Evolutionary conservation across 225 moss, liverwort and hornwort species (phyloP).

Genomic region (Climacium dendroides): DNA sequence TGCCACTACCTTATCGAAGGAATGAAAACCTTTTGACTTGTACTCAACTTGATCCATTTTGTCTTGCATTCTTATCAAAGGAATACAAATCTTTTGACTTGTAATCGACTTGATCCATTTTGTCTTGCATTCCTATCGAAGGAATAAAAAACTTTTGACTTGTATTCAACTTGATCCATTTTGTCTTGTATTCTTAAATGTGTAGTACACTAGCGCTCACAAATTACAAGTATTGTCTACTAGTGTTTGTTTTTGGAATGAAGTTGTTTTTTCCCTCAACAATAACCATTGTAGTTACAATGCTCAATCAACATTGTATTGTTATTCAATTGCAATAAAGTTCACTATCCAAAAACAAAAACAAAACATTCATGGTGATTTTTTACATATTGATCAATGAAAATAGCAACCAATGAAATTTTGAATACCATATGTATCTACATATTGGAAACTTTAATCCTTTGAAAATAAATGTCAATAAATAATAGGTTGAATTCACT

Average conservation of each 20-base stretch:
- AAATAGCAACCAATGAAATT: not conserved
- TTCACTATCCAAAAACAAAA: no score
- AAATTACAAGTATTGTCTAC: no score
- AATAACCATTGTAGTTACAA: no score
- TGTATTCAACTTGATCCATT: not conserved
- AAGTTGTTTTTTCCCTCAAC: not conserved
- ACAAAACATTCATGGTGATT: no score
- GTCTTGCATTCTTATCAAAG: no score
- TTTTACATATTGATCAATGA: not conserved
- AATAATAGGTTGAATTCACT: no score
- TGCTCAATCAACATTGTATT: not conserved
- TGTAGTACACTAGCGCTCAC: no score
- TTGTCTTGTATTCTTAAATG: not conserved
- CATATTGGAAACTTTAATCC: not conserved
- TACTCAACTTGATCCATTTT: not conserved
- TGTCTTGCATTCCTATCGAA: no score
- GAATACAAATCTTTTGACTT: not conserved
- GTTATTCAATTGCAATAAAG: not conserved
- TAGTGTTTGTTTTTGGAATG: not conserved
- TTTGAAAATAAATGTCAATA: not conserved
- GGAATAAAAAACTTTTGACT: no score
- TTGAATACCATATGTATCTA: no score
- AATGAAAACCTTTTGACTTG: not conserved
- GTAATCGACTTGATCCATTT: not conserved
- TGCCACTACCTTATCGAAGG: fast-evolving